Evolutionary conservation across 1,139 yeast species (phyloP), one percentile per base, ranked within the genome.

Genomic region (Nakaseomyces sp.): DNA sequence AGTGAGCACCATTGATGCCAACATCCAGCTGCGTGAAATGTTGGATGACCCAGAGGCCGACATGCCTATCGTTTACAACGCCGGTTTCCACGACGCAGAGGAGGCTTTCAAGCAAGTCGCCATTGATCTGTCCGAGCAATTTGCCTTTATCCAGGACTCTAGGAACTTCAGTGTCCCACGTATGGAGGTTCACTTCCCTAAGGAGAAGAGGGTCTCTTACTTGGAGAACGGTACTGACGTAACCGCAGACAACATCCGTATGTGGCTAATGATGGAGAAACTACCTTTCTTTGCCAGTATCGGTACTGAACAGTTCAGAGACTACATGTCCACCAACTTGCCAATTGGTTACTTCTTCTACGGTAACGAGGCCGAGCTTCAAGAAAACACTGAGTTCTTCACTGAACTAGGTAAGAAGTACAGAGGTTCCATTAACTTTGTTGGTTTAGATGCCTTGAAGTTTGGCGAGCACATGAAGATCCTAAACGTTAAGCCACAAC

Each of bases 331-430:
- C 47, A 71, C 89, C 45, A 75, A 79, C 37, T 56, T 79, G 43
- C 98, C 98, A 53, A 69, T 93, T 54, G 93, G 86, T 46, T 91
- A 88, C 73, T 79, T 85, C 65, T 91, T 91, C 71, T 87, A 84
- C 71, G 77, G 74, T 52, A 68, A 73, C 43, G 74, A 72, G 42
- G 86, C 79, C 54, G 81, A 86, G 68, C 78, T 81, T 64, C 76
- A 68, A 37, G 72, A 70, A 28, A 73, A 77, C 51, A 69, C 70
- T 45, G 71, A 72, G 39, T 63, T 69, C 43, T 73, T 89, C 60
- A 68, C 62, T 51, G 74, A 77, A 47, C 69, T 85, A 60, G 94
- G 91, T 56, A 79, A 80, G 68, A 70, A 77, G 62, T 71, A 75
- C 70, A 79, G 88, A 72, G 95, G 95, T 53, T 74, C 77, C 64